Evolutionary conservation across 1,139 yeast species (phyloP).

Genomic region (Candida albicans): DNA sequence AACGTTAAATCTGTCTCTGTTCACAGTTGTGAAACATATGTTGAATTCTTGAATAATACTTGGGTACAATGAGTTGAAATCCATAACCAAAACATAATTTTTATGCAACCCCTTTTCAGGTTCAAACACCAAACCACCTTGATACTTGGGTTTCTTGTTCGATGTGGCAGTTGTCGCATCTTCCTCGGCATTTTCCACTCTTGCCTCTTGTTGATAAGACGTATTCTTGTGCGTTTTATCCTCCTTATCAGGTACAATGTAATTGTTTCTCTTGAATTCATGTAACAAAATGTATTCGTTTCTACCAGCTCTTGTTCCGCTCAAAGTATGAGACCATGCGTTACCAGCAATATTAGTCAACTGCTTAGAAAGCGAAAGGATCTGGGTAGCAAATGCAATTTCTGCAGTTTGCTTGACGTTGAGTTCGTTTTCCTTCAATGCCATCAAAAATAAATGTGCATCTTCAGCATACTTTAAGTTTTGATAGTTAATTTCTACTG

Average conservation of each 20-base stretch:
- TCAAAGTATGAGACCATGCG: conserved; percentile 93
- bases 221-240: conserved; percentile 48
- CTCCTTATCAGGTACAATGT: conserved; percentile 87
- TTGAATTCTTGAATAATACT: conserved; percentile 96
- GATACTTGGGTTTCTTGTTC: conserved; percentile 78
- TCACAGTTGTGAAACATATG: conserved; percentile 95
- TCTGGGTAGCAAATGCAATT: conserved; percentile 79
- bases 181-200: conserved; percentile 42
- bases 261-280: conserved; percentile 81
- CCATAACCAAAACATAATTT: conserved; percentile 90
- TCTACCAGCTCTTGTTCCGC: conserved; percentile 96
- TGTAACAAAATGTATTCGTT: conserved; percentile 91
- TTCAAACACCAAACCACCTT: conserved; percentile 96
- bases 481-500: conserved; percentile 73
- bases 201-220: conserved; percentile 38
- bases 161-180: conserved; percentile 50
- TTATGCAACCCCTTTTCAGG: conserved; percentile 96
- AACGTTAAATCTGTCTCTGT: conserved; percentile 54
- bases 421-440: conserved; percentile 65
- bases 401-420: conserved; percentile 76
- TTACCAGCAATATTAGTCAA: conserved; percentile 94
- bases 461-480: conserved; percentile 68
- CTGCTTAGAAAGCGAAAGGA: conserved; percentile 85
- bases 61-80: conserved; percentile 96
- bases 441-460: conserved; percentile 64